Base-by-base conservation (phyloP, 352 stramenopile genomes). In the Phytophthora crassamura region DNA sequence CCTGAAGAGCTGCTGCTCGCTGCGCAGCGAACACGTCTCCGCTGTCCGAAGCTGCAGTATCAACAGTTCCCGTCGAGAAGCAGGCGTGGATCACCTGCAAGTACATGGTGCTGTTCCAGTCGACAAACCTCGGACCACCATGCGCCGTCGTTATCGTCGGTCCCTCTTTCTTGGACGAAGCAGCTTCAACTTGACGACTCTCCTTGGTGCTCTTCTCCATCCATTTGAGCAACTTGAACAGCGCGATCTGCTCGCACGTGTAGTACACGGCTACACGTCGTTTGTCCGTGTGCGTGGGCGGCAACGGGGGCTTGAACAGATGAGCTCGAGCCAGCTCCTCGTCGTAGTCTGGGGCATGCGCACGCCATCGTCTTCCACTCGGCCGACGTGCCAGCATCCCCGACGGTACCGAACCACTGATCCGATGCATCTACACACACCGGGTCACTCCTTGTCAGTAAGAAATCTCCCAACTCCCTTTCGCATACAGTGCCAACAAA, bases 191-290 rank as follows among this genome's bases (percentile, higher is more conserved):
- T 14, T 45, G 54, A 39, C 59, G 59, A 59, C n/a, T 46, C 5
- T 77, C 70, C 12, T 59, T 65, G 1, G 51, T 48, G 18, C 32
- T 54, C 14, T 65, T 74, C 9, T 90, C 78, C 39, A 88, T 78
- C 79, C 80, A 90, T 45, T 89, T 90, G 47, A 86, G 72, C 46
- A 92, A 56, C 53, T 90, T 91, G 50, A 93, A 91, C 9, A 94
- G 61, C 12, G 64, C 70, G 30, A 94, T 79, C 45, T 79, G 79
- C 39, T 93, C 81, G 52, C 84, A 91, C 30, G 80, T 86, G 59
- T 83, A 92, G 51, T 92, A 92, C 30, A 81, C 76, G 1, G 80
- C 78, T 11, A 89, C 76, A 41, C 84, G 78, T n/a, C 69, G 66
- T 54, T 80, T 88, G 28, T 71, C 65, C 1, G 55, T 55, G 43